These are phyloP conservation scores for Fallopia convolvulus DNA, from an alignment of 148 eudicot species.

Conservation along the genomic window DNA sequence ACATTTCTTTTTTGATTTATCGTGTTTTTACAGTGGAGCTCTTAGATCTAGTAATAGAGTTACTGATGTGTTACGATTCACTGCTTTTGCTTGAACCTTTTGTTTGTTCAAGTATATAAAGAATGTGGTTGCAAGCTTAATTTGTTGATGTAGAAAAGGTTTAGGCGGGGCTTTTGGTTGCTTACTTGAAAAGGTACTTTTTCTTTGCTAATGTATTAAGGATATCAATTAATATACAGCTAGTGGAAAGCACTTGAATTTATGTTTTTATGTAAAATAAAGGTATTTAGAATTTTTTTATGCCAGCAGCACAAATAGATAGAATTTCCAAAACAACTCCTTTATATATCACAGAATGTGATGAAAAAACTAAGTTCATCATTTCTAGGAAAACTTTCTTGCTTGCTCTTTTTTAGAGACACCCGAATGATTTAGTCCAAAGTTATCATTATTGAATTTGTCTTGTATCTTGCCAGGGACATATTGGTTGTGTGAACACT, in stretches of 20 bases:
- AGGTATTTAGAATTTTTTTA: background rate
- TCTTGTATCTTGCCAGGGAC: slow-evolving; percentile 52
- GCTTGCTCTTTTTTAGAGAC: background rate
- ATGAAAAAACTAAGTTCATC: background rate
- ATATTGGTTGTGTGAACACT: slow-evolving; percentile 83
- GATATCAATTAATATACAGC: background rate
- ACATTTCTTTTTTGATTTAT: background rate
- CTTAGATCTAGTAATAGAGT: background rate
- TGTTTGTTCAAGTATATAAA: background rate
- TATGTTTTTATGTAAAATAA: background rate
- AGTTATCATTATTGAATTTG: background rate
- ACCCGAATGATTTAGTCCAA: background rate
- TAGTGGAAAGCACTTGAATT: background rate
- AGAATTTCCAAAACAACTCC: background rate
- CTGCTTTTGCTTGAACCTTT: background rate
- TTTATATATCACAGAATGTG: background rate
- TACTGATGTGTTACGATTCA: background rate
- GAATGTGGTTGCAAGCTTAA: background rate
- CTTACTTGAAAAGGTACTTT: background rate
- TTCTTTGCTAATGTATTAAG: background rate
- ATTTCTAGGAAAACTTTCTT: background rate
- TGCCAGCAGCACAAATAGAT: background rate
- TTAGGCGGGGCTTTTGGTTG: background rate
- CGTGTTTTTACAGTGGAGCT: background rate
- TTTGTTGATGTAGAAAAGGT: background rate